A percentile compares a stretch with the other conserved stretches of the same genome.
Evolutionary conservation across 768 basidiomycete genomes (phyloP).

Genomic region (Kwoniella newhampshirensis): DNA sequence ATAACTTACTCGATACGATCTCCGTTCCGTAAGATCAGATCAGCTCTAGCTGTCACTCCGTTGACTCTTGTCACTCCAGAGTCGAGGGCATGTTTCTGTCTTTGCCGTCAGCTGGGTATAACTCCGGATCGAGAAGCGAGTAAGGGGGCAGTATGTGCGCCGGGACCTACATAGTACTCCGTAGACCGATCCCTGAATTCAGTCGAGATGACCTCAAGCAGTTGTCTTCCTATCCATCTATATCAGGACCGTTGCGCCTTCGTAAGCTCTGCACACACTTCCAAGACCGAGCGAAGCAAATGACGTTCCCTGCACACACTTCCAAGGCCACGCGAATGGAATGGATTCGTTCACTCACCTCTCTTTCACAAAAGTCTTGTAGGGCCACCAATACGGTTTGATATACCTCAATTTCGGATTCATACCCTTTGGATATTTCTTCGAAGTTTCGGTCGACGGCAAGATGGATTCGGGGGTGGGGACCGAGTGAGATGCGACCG

Average conservation of each 20-base stretch:
- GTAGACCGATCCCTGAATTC: slow-evolving; percentile 91
- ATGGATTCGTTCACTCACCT: slow-evolving; percentile 57
- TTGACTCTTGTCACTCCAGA: slow-evolving; percentile 95
- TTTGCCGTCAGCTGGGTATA: neutral
- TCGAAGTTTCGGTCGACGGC: neutral
- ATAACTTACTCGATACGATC: slow-evolving; percentile 80
- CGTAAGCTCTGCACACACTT: neutral
- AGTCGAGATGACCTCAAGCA: slow-evolving; percentile 87
- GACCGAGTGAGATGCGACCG: neutral
- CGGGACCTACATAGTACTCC: slow-evolving; percentile 98
- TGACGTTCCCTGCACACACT: neutral
- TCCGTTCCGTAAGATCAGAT: slow-evolving; percentile 76
- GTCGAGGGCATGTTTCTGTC: slow-evolving; percentile 69
- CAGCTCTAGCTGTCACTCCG: slow-evolving; percentile 76
- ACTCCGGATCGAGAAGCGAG: neutral
- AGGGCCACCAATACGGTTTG: slow-evolving; percentile 84
- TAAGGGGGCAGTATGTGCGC: slow-evolving; percentile 54
- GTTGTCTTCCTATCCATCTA: slow-evolving; percentile 76
- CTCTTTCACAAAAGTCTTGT: slow-evolving; percentile 87
- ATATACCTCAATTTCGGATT: slow-evolving; percentile 70
- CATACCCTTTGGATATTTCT: slow-evolving; percentile 38
- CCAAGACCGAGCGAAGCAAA: neutral
- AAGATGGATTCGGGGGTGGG: neutral
- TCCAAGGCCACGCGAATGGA: too few relatives aligned
- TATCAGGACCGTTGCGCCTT: neutral